Base-by-base conservation (phyloP, 169 alveolate species). In the Plasmodium malariae region DNA sequence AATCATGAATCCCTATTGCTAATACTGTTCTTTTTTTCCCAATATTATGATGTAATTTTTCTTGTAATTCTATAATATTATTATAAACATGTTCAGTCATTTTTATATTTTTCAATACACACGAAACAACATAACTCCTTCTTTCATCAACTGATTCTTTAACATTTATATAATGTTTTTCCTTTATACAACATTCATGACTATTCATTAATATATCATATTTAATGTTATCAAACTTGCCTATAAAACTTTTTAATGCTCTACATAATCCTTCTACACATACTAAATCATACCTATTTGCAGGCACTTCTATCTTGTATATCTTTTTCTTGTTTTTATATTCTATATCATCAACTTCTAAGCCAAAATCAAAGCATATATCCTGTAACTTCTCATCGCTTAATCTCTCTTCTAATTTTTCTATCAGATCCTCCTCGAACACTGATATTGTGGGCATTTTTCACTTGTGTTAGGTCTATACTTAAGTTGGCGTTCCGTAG, bases 1-100 rank as follows among this genome's bases (percentile, higher is more conserved):
- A 93, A 91, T 98, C 99, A 93, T 98, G 99, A 30, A 99, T 97
- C 26, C 99, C 99, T 70, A 98, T 98, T 30, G 99, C 97, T 24
- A 96, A 98, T 26, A 97, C 88, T 36, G 98, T 93, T 91, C 99
- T 94, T 62, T 96, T 96, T 78, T 99, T 93, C 93, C 99, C 98
- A 40, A 98, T 95, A 92, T 98, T 99, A 87, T 97, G 98, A 92
- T 99, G 99, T 48, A 99, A 95, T 92, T 98, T 98, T 88, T 97
- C 99, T 89, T 98, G 99, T 60, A 98, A 93, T 78, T 98, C 99
- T 70, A 99, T 97, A 93, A 98, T 97, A 48, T 99, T 97, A 88
- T 96, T 96, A 72, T 97, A 97, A 3, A 96, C 78, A 85, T 94
- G 96, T 54, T 94, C 94, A 36, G 97, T 96, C 72, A 99, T 95